A percentile compares a stretch with the other conserved stretches of the same genome.
phyloP scores from a whole-genome alignment of 495 filamentous ascomycete genomes.

The Penicillium steckii region DNA sequence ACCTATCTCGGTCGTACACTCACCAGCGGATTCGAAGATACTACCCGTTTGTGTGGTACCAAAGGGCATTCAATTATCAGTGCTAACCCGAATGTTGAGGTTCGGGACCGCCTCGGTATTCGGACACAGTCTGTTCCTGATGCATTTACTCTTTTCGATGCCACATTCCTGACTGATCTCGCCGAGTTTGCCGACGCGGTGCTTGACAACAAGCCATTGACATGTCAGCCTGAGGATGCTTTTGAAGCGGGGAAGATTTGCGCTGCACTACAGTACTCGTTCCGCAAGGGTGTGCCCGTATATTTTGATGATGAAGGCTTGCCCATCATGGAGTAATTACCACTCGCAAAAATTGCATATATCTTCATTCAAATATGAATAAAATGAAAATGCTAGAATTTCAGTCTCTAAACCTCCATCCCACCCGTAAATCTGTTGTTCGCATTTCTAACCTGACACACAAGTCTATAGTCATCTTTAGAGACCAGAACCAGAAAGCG shows the following conservation, averaged over 20 bases:
- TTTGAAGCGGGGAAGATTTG: conserved; percentile 19
- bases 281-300: conserved; percentile 15
- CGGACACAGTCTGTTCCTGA: conserved; percentile 15
- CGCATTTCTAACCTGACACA: too few species aligned
- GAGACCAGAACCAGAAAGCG: too few species aligned
- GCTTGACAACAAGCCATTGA: conserved; percentile 16
- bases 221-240: conserved; percentile 17
- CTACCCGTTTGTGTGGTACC: conserved; percentile 16
- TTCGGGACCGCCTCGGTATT: conserved; percentile 14
- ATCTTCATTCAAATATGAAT: too few species aligned
- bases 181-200: conserved; percentile 18
- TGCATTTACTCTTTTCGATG: conserved; percentile 18
- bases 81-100: conserved; percentile 18
- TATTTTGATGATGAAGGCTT: conserved; percentile 15
- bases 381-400: too few species aligned
- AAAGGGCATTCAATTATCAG: conserved; percentile 18
- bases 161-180: conserved; percentile 13
- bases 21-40: conserved; percentile 17
- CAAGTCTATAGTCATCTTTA: too few species aligned
- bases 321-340: conserved; percentile 13
- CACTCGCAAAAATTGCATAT: too few species aligned
- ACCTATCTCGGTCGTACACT: conserved; percentile 17
- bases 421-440: too few species aligned
- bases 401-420: too few species aligned
- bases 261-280: conserved; percentile 16